These are phyloP conservation scores for Trichoderma cornu-damae DNA, from an alignment of 2,329 filamentous ascomycete genomes.

Conservation along the genomic window DNA sequence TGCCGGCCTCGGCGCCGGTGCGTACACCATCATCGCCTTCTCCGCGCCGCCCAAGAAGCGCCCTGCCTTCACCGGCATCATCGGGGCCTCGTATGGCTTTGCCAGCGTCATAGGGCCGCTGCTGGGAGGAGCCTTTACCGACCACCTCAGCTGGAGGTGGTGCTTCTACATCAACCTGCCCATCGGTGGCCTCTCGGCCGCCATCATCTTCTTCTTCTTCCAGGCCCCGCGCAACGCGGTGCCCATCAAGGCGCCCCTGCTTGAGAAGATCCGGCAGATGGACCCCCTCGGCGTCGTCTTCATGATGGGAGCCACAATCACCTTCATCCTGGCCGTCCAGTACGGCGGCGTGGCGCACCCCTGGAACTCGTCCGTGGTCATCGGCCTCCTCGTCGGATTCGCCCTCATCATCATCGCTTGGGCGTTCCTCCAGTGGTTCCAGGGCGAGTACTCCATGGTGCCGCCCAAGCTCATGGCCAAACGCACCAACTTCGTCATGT, in stretches of 20 bases:
- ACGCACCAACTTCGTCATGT: slow-evolving; percentile 36
- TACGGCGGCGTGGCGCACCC: slow-evolving; percentile 42
- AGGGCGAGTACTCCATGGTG: slow-evolving; percentile 44
- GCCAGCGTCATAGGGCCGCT: slow-evolving; percentile 36
- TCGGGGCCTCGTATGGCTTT: slow-evolving; percentile 35
- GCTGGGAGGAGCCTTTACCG: slow-evolving; percentile 36
- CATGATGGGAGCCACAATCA: slow-evolving; percentile 41
- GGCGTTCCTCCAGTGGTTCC: slow-evolving; percentile 35
- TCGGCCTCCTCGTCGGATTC: slow-evolving; percentile 41
- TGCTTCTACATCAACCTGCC: slow-evolving; percentile 40
- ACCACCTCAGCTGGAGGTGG: slow-evolving; percentile 37
- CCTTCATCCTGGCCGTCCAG: slow-evolving; percentile 44
- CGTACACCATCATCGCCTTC: slow-evolving; percentile 48
- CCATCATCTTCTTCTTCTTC: slow-evolving; percentile 40
- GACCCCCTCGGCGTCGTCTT: slow-evolving; percentile 42
- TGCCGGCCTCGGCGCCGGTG: slow-evolving; percentile 45
- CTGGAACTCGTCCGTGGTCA: slow-evolving; percentile 39
- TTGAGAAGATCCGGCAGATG: slow-evolving; percentile 45
- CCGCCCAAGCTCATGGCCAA: slow-evolving; percentile 36
- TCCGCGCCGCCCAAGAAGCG: slow-evolving; percentile 33
- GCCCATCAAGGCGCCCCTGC: slow-evolving; percentile 33
- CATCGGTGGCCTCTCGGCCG: slow-evolving; percentile 32
- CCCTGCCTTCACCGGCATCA: slow-evolving; percentile 36
- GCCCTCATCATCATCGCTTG: slow-evolving; percentile 34
- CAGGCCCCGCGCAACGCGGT: slow-evolving; percentile 37